Evolutionary conservation across 768 basidiomycete genomes (phyloP).

Genomic region (Phaeolepiota aurea): DNA sequence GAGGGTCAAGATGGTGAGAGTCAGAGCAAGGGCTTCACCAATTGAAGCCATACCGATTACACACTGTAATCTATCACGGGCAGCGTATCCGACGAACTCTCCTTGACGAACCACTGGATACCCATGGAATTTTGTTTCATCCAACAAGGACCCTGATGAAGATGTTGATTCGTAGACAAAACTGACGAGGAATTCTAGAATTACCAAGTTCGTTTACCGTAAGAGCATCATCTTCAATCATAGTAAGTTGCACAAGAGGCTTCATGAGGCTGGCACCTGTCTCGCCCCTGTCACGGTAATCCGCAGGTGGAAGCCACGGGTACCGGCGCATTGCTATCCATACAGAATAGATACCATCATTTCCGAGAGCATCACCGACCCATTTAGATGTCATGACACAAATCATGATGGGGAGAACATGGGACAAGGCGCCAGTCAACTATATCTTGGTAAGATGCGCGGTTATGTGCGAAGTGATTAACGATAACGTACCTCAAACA

Average conservation of each 20-base stretch:
- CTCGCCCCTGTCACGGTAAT: slow-evolving; percentile 59
- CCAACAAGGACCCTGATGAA: slow-evolving; percentile 30
- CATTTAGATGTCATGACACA: slow-evolving; percentile 72
- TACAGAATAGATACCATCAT: slow-evolving; percentile 61
- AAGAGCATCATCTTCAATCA: slow-evolving; percentile 40
- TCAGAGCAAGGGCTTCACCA: background rate
- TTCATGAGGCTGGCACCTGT: slow-evolving; percentile 58
- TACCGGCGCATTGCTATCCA: slow-evolving; percentile 70
- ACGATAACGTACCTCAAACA: slow-evolving; percentile 47
- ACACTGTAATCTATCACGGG: slow-evolving; percentile 40
- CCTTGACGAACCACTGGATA: slow-evolving; percentile 53
- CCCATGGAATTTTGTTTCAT: slow-evolving; percentile 42
- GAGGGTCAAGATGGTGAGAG: background rate
- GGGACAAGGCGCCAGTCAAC: slow-evolving; percentile 74
- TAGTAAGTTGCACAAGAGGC: slow-evolving; percentile 36
- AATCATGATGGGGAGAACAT: slow-evolving; percentile 79
- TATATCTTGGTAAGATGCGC: slow-evolving; percentile 16
- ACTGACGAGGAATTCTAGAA: slow-evolving; percentile 1
- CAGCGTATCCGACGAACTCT: slow-evolving; percentile 53
- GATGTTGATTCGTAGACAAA: slow-evolving; percentile 2
- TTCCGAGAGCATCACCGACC: slow-evolving; percentile 65
- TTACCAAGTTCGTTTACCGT: slow-evolving; percentile 43
- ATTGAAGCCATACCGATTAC: slow-evolving; percentile 23
- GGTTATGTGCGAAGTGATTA: slow-evolving; percentile 2
- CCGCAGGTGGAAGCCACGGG: slow-evolving; percentile 60